phyloP scores from a whole-genome alignment of 768 basidiomycete species.

The Lactarius sanguifluus region DNA sequence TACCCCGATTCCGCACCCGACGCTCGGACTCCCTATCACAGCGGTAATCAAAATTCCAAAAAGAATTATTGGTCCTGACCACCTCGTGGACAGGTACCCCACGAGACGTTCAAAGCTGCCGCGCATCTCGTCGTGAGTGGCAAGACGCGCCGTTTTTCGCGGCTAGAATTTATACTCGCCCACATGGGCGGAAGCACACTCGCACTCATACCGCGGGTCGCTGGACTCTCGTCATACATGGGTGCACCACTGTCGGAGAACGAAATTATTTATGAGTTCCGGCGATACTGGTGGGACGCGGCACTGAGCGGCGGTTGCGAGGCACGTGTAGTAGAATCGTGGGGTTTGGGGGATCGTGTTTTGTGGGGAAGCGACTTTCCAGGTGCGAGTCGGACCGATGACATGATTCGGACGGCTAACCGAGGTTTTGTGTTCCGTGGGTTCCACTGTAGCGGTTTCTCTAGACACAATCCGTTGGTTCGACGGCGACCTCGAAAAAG shows the following conservation, averaged over 20 bases:
- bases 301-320: slow-evolving; percentile 60
- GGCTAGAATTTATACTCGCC: slow-evolving; percentile 65
- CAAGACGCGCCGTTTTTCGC: slow-evolving; percentile 58
- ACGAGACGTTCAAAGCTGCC: slow-evolving; percentile 81
- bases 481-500: slow-evolving; percentile 36
- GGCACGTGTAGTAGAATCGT: slow-evolving; percentile 52
- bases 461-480: slow-evolving; percentile 52
- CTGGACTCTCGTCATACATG: slow-evolving; percentile 67
- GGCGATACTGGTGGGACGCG: slow-evolving; percentile 71
- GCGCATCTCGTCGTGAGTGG: slow-evolving; percentile 75
- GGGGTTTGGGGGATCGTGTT: slow-evolving; percentile 51
- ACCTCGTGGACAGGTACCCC: slow-evolving; percentile 55
- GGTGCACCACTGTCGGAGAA: slow-evolving; percentile 61
- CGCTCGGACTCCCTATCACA: slow-evolving; percentile 64
- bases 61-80: slow-evolving; percentile 17
- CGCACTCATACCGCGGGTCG: slow-evolving; percentile 66
- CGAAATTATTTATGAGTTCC: slow-evolving; percentile 69
- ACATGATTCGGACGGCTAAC: not conserved
- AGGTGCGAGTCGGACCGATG: slow-evolving; percentile 41
- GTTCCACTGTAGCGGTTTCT: slow-evolving; percentile 22
- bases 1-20: slow-evolving; percentile 60
- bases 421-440: not conserved
- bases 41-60: slow-evolving; percentile 47
- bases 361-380: slow-evolving; percentile 79
- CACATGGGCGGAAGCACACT: slow-evolving; percentile 73